Evolutionary conservation across 768 basidiomycete species (phyloP).

Genomic region (Pleurotus djamor): DNA sequence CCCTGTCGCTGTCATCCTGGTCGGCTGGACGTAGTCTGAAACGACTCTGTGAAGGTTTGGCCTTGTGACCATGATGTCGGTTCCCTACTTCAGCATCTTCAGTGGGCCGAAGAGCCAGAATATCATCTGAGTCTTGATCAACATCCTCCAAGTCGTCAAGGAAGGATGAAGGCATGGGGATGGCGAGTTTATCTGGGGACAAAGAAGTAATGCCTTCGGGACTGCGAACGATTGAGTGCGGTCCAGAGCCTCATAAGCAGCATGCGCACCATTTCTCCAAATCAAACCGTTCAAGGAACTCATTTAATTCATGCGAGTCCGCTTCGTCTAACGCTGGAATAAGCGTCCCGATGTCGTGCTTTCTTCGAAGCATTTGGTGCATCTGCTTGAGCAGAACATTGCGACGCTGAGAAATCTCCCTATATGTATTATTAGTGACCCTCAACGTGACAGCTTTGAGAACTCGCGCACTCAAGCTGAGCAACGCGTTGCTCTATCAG

Average conservation of each 20-base stretch:
- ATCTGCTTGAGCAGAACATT: slow-evolving; percentile 73
- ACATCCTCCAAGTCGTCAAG: background rate
- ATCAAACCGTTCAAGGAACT: slow-evolving; percentile 58
- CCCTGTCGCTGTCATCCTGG: background rate
- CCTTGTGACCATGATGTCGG: background rate
- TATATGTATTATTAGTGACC: slow-evolving; percentile 19
- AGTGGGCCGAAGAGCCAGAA: slow-evolving; percentile 5
- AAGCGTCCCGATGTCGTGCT: slow-evolving; percentile 41
- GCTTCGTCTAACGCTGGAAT: slow-evolving; percentile 37
- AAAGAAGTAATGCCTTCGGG: slow-evolving; percentile 37
- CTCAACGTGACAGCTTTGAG: slow-evolving; percentile 8
- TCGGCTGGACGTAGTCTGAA: slow-evolving; percentile 2
- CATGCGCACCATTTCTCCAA: slow-evolving; percentile 45
- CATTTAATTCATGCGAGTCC: slow-evolving; percentile 33
- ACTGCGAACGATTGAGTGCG: slow-evolving; percentile 22
- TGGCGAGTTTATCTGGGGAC: slow-evolving; percentile 22
- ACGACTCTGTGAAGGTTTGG: background rate
- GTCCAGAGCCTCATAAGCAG: slow-evolving; percentile 6
- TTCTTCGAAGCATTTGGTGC: slow-evolving; percentile 61
- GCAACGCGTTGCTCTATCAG: slow-evolving; percentile 43
- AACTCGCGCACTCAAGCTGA: slow-evolving; percentile 35
- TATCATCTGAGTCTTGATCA: slow-evolving; percentile 14
- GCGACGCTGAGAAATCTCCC: slow-evolving; percentile 60
- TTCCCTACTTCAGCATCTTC: background rate
- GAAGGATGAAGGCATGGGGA: background rate